phyloP scores from a whole-genome alignment of 2,329 filamentous ascomycete species.

The Alternaria gansuensis region DNA sequence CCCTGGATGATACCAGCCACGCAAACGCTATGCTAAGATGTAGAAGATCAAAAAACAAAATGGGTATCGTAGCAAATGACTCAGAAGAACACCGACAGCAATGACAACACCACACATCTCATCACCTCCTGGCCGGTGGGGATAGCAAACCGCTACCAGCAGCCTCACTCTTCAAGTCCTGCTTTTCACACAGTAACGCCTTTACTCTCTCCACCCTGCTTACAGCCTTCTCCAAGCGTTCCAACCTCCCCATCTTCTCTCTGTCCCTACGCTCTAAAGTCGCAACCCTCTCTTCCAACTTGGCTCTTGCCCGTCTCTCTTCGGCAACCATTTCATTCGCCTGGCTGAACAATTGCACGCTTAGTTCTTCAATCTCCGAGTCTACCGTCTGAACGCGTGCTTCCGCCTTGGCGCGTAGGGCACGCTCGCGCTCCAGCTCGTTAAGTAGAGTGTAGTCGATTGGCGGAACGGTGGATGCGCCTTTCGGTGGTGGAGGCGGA shows the following conservation, averaged over 20 bases:
- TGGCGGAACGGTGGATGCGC: constrained; percentile 22
- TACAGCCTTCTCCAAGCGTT: constrained; percentile 75
- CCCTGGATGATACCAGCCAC: neutral
- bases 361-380: constrained; percentile 80
- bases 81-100: constrained; percentile 7
- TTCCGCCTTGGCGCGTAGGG: constrained; percentile 73
- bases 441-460: constrained; percentile 64
- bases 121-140: constrained; percentile 11
- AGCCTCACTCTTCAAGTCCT: constrained; percentile 1
- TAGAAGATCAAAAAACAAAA: constrained; percentile 8
- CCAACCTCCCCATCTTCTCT: constrained; percentile 74
- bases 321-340: constrained; percentile 88
- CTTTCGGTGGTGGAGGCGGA: constrained; percentile 44
- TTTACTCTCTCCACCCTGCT: constrained; percentile 75
- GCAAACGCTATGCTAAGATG: constrained; percentile 16
- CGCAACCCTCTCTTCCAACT: constrained; percentile 74
- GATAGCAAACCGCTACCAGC: neutral
- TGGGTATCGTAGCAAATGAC: constrained; percentile 16
- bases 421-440: constrained; percentile 72
- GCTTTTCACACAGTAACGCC: constrained; percentile 60
- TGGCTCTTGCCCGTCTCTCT: constrained; percentile 74
- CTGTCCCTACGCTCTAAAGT: constrained; percentile 73
- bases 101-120: neutral
- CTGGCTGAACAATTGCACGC: constrained; percentile 77
- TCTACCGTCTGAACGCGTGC: constrained; percentile 71